Evolutionary conservation across 2,329 filamentous ascomycete species (phyloP), one percentile per base, ranked within the genome.

Genomic region (Phialophora expanda): DNA sequence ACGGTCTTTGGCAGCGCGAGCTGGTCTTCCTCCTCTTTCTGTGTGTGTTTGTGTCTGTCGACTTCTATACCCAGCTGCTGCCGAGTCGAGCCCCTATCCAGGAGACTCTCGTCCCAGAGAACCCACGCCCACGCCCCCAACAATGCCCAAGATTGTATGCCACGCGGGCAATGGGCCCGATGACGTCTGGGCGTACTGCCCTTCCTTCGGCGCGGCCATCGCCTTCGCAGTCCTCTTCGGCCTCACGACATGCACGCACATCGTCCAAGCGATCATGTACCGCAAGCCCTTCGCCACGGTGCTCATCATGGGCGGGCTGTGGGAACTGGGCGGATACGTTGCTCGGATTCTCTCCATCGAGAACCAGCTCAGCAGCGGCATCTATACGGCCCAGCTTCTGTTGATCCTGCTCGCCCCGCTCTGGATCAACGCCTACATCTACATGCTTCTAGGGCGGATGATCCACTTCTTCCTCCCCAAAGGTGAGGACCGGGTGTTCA

Each of bases 361-460:
- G 24, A 46, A 64, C 26, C 70, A 68, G 48, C 30, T 30, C n/a
- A 62, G 51, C 38, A 46, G 28, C 48, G 64, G 57, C 9, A 32
- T 68, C 50, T 66, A 76, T 1, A 77, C 75, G 11, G 62, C 72
- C 1, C 77, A 77, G 11, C 77, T 77, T 3, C 71, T 84, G 4
- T 71, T 85, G 5, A 78, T 84, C 44, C 73, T 84, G 1, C 74
- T 83, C 4, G 78, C 80, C 0, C 77, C 77, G 2, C 71, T 81
- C 0, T 78, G 81, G 80, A 78, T 83, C n/a, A 83, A 83, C 65
- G 80, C 80, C 1, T 83, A 80, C 66, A 76, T 77, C 28, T 83
- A 82, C 72, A 81, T 83, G 78, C 74, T 79, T 3, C 74, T 83
- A 14, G 81, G 76, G 2, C 76, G 80, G 1, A 81, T 83, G 78